These are phyloP conservation scores for Xylariales sp. DNA, from an alignment of 2,329 filamentous ascomycete genomes.

Conservation along the genomic window DNA sequence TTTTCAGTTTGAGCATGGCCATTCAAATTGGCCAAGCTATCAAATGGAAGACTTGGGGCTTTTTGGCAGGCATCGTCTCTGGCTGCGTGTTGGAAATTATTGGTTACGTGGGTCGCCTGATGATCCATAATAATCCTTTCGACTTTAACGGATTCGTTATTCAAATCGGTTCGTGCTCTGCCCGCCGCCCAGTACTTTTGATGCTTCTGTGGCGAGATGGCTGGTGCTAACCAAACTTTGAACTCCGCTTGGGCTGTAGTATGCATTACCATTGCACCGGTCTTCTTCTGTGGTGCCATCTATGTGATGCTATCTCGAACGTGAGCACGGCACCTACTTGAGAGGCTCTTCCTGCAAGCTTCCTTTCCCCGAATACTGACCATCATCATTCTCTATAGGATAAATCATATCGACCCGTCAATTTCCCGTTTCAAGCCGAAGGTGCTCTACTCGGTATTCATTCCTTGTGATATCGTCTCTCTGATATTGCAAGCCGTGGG, in stretches of 20 bases:
- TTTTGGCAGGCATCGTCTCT: not conserved
- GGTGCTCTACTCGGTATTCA: slow-evolving; percentile 40
- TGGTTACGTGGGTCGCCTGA: not conserved
- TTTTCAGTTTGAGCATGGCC: not conserved
- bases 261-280: not conserved
- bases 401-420: slow-evolving; percentile 31
- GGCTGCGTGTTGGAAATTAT: not conserved
- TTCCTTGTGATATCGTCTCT: slow-evolving; percentile 49
- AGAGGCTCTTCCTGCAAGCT: too few relatives aligned
- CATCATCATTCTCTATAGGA: slow-evolving; percentile 15
- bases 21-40: not conserved
- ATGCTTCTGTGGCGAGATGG: not conserved
- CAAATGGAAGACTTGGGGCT: not conserved
- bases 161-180: not conserved
- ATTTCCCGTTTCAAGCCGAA: slow-evolving; percentile 36
- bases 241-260: not conserved
- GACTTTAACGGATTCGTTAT: not conserved
- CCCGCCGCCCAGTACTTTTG: not conserved
- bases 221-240: too few relatives aligned
- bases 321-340: too few relatives aligned
- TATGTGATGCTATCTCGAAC: slow-evolving; percentile 1
- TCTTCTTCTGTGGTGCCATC: not conserved
- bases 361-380: too few relatives aligned
- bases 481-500: slow-evolving; percentile 52
- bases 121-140: not conserved